Conservation (phyloP, 2,329 filamentous ascomycete species). For the Stachybotrys chlorohalonatus region DNA sequence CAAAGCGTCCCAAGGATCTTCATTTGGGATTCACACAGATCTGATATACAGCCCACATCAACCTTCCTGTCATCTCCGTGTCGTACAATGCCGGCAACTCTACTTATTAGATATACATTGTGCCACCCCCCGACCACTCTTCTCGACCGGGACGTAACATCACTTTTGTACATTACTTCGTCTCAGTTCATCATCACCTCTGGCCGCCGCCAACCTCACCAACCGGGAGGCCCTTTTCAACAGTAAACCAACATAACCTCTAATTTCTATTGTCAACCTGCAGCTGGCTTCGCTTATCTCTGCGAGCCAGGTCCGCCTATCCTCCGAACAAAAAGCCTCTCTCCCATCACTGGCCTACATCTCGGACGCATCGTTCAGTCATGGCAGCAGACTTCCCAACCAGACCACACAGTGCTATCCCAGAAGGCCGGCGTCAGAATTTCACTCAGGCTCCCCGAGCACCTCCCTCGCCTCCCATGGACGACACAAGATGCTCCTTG, state of each 20-base stretch:
- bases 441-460: slow-evolving; percentile 48
- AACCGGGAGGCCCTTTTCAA: background rate
- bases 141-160: background rate
- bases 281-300: too few relatives aligned
- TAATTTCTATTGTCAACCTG: background rate
- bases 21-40: slow-evolving; percentile 16
- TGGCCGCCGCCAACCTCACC: background rate
- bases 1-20: slow-evolving; percentile 7
- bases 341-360: too few relatives aligned
- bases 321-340: too few relatives aligned
- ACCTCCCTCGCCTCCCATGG: slow-evolving; percentile 67
- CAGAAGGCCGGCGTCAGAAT: slow-evolving; percentile 17
- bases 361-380: background rate
- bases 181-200: background rate
- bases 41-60: slow-evolving; percentile 12
- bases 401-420: background rate
- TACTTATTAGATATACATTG: background rate
- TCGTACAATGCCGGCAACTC: background rate
- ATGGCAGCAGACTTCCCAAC: background rate
- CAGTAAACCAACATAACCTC: background rate
- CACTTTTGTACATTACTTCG: background rate
- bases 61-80: background rate
- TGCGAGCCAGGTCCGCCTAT: too few relatives aligned
- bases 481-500: slow-evolving; percentile 74
- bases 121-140: background rate